Evolutionary conservation across 2,329 filamentous ascomycete genomes (phyloP).

Genomic region (Calycina marina): DNA sequence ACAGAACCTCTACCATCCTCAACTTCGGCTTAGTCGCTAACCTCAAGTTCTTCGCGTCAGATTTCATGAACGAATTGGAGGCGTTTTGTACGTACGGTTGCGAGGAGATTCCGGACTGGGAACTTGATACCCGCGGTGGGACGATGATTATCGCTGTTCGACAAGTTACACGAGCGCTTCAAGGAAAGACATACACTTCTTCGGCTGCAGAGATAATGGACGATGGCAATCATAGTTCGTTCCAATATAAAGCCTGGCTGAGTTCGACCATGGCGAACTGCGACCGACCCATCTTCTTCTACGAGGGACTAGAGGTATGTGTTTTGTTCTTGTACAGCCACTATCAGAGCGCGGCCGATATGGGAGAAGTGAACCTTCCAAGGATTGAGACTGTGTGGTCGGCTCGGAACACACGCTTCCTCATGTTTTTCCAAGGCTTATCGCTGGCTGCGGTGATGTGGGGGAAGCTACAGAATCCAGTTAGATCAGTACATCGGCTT

Average conservation of each 20-base stretch:
- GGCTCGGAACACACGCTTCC: constrained; percentile 38
- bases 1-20: constrained; percentile 57
- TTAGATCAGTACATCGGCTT: constrained; percentile 8
- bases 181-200: constrained; percentile 52
- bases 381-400: constrained; percentile 41
- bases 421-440: constrained; percentile 46
- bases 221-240: constrained; percentile 50
- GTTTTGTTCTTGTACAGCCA: constrained; percentile 49
- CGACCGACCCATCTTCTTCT: constrained; percentile 50
- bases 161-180: constrained; percentile 53
- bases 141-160: constrained; percentile 50
- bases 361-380: constrained; percentile 36
- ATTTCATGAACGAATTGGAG: constrained; percentile 56
- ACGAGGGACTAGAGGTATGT: constrained; percentile 52
- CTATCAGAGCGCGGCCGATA: constrained; percentile 41
- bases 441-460: constrained; percentile 36
- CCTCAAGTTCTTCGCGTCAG: constrained; percentile 54
- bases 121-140: constrained; percentile 55
- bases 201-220: constrained; percentile 39
- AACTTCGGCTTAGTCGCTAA: constrained; percentile 54
- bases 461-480: constrained; percentile 17
- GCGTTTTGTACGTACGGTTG: constrained; percentile 57
- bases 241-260: constrained; percentile 44
- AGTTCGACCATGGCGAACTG: constrained; percentile 35
- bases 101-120: constrained; percentile 60